Conservation (phyloP, 495 filamentous ascomycete genomes). For the Annulohypoxylon stygium region DNA sequence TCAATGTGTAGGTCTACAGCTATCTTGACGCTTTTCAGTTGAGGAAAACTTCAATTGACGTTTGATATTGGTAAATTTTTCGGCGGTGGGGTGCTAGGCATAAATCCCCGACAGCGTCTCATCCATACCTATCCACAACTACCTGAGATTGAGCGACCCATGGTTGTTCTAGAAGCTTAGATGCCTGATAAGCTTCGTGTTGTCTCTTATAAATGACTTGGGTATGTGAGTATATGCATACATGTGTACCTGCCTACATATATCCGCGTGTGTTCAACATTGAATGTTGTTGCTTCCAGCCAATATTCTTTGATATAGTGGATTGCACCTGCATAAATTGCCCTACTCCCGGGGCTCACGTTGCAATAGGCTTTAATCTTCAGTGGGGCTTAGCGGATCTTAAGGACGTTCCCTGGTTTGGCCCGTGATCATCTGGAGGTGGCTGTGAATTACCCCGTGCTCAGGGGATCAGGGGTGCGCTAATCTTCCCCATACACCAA, state of each 20-base stretch:
- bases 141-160: neutral
- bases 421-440: neutral
- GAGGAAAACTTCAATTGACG: neutral
- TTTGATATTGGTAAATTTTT: neutral
- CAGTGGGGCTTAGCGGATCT: slow-evolving; percentile 7
- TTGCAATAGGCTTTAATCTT: slow-evolving; percentile 7
- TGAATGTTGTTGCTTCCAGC: neutral
- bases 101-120: neutral
- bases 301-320: neutral
- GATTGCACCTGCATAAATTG: slow-evolving; percentile 6
- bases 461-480: neutral
- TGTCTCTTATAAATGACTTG: neutral
- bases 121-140: neutral
- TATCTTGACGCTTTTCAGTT: neutral
- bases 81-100: slow-evolving; percentile 2
- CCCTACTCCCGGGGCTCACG: neutral
- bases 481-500: neutral
- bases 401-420: neutral
- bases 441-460: neutral
- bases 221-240: neutral
- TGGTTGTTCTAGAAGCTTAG: neutral
- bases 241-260: neutral
- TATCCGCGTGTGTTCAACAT: neutral
- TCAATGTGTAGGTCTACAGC: neutral
- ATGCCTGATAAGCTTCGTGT: neutral